Evolutionary conservation across 768 basidiomycete genomes (phyloP).

Genomic region (Lactarius tabidus): DNA sequence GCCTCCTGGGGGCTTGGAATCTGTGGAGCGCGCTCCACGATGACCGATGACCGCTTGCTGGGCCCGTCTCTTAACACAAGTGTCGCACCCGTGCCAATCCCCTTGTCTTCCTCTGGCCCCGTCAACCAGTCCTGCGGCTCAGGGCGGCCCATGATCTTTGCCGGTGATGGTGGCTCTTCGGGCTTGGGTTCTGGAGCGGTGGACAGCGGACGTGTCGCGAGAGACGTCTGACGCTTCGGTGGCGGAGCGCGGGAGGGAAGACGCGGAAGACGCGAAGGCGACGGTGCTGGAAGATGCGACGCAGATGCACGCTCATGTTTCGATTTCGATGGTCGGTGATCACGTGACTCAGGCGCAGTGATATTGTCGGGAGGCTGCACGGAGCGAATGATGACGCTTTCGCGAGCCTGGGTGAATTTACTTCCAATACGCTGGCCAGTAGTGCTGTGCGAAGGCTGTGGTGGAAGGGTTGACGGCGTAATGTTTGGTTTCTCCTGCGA

Average conservation of each 20-base stretch:
- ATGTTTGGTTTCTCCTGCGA: conserved; percentile 5
- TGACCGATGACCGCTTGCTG: conserved; percentile 65
- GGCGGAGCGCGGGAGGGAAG: conserved; percentile 41
- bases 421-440: conserved; percentile 7
- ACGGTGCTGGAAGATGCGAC: conserved; percentile 20
- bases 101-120: conserved; percentile 49
- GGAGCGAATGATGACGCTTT: conserved; percentile 47
- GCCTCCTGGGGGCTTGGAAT: conserved; percentile 32
- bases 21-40: conserved; percentile 43
- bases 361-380: conserved; percentile 52
- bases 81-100: conserved; percentile 20
- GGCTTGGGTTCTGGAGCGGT: neutral
- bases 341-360: conserved; percentile 43
- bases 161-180: conserved; percentile 27
- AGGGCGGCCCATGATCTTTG: conserved; percentile 29
- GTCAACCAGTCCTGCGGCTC: conserved; percentile 69
- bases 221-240: conserved; percentile 46
- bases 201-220: conserved; percentile 22
- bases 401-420: conserved; percentile 23
- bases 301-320: conserved; percentile 7
- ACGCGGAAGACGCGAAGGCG: conserved; percentile 25
- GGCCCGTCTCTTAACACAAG: conserved; percentile 66
- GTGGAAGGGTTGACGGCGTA: neutral
- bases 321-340: conserved; percentile 9
- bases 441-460: neutral